Evolutionary conservation across 495 filamentous ascomycete genomes (phyloP).

Genomic region (Emericellopsis terricola): DNA sequence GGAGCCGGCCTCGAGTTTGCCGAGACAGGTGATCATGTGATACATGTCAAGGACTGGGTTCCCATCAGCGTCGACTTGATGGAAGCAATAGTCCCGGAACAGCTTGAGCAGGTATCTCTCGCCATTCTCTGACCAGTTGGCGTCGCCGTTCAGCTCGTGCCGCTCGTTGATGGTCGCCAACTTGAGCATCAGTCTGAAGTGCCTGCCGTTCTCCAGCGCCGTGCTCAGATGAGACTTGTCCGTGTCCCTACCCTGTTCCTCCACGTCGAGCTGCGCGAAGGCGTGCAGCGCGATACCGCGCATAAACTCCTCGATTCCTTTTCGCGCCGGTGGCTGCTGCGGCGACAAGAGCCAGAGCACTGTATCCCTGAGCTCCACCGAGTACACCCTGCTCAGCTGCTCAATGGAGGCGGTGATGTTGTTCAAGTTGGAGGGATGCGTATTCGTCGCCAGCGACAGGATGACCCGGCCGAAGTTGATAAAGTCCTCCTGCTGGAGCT

Average conservation of each 20-base stretch:
- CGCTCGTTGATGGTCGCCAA: slow-evolving; percentile 74
- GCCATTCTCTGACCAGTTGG: slow-evolving; percentile 72
- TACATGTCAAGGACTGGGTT: slow-evolving; percentile 67
- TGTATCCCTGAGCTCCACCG: slow-evolving; percentile 51
- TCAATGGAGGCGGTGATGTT: slow-evolving; percentile 46
- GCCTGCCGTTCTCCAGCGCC: slow-evolving; percentile 82
- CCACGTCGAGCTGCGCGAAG: slow-evolving; percentile 49
- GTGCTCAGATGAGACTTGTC: slow-evolving; percentile 35
- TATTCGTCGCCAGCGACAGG: slow-evolving; percentile 54
- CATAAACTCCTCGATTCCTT: slow-evolving; percentile 63
- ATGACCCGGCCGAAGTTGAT: slow-evolving; percentile 70
- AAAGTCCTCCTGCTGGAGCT: slow-evolving; percentile 82
- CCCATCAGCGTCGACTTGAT: slow-evolving; percentile 72
- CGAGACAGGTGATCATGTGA: slow-evolving; percentile 67
- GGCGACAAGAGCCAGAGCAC: slow-evolving; percentile 57
- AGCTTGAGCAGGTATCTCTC: slow-evolving; percentile 83
- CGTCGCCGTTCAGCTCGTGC: slow-evolving; percentile 59
- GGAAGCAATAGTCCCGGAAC: slow-evolving; percentile 94
- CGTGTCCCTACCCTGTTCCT: slow-evolving; percentile 59
- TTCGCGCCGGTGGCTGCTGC: slow-evolving; percentile 29
- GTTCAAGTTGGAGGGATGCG: slow-evolving; percentile 30
- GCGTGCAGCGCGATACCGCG: slow-evolving; percentile 56
- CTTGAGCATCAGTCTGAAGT: slow-evolving; percentile 70
- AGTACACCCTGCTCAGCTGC: slow-evolving; percentile 52
- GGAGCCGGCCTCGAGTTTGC: slow-evolving; percentile 78